phyloP scores from a whole-genome alignment of 140 eudicot species.

The Ambrosia hybrid region DNA sequence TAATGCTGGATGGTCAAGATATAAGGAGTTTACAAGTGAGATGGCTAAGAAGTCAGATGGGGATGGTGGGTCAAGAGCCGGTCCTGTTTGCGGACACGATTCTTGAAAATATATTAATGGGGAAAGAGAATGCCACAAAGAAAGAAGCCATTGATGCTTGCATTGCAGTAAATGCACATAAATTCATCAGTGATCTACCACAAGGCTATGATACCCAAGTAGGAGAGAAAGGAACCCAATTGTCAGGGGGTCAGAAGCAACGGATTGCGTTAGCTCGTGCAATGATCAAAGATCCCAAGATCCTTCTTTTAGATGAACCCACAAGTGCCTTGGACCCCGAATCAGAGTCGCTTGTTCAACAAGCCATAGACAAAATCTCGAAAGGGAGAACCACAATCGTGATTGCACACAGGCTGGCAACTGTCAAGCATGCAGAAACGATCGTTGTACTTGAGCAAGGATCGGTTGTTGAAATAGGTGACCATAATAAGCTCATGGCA shows the following conservation, averaged over 20 bases:
- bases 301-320: constrained; percentile 82
- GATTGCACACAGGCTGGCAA: constrained; percentile 86
- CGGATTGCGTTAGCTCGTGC: constrained; percentile 88
- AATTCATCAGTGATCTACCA: constrained; percentile 66
- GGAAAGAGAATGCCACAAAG: constrained; percentile 76
- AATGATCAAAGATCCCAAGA: constrained; percentile 75
- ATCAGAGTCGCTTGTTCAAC: constrained; percentile 69
- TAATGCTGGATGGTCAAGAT: constrained; percentile 78
- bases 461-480: constrained; percentile 65
- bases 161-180: constrained; percentile 72
- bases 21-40: constrained; percentile 70
- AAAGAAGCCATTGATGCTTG: constrained; percentile 78
- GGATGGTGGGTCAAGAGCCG: constrained; percentile 93
- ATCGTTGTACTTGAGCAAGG: constrained; percentile 71
- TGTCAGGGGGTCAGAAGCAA: constrained; percentile 85
- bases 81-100: constrained; percentile 67
- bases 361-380: constrained; percentile 77
- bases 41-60: constrained; percentile 84
- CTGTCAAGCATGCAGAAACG: constrained; percentile 64
- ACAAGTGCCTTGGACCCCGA: constrained; percentile 81
- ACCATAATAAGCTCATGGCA: constrained; percentile 73
- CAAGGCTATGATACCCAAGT: constrained; percentile 73
- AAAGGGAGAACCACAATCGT: constrained; percentile 74
- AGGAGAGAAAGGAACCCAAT: constrained; percentile 78
- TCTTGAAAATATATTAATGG: constrained; percentile 74